Evolutionary conservation across 495 filamentous ascomycete genomes (phyloP).

Genomic region (Aeminium ludgeri): DNA sequence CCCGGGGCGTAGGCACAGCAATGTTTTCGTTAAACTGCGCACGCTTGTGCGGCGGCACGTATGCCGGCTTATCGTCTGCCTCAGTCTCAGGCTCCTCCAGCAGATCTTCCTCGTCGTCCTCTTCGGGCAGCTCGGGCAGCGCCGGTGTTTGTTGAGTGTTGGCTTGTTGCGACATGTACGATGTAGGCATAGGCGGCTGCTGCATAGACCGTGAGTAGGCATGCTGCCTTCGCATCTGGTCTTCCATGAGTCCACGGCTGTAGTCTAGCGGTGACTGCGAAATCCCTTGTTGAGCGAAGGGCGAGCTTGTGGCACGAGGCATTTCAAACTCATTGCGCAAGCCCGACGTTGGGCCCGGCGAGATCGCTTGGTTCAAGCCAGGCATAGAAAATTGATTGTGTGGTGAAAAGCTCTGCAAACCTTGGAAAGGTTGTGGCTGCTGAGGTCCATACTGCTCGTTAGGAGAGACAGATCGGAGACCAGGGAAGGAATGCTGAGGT

Average conservation of each 20-base stretch:
- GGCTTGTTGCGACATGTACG: slow-evolving; percentile 31
- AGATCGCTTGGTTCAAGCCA: slow-evolving; percentile 3
- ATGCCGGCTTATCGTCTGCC: slow-evolving; percentile 1
- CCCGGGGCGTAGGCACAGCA: slow-evolving; percentile 47
- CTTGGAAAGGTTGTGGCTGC: neutral
- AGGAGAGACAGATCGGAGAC: neutral
- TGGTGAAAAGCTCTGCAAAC: slow-evolving; percentile 9
- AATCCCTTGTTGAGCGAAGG: slow-evolving; percentile 10
- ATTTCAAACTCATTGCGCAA: slow-evolving; percentile 3
- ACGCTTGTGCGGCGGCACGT: slow-evolving; percentile 17
- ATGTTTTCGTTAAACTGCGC: slow-evolving; percentile 36
- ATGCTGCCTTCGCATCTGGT: slow-evolving; percentile 6
- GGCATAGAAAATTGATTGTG: slow-evolving; percentile 18
- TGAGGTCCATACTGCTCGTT: too few relatives aligned
- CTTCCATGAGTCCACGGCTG: slow-evolving; percentile 3
- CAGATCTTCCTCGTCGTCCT: slow-evolving; percentile 33
- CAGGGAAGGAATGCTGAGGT: neutral
- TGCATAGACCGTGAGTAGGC: slow-evolving; percentile 25
- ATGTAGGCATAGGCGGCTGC: slow-evolving; percentile 4
- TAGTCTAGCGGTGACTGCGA: slow-evolving; percentile 10
- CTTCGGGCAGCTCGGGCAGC: slow-evolving; percentile 35
- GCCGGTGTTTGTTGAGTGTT: slow-evolving; percentile 41
- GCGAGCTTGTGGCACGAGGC: slow-evolving; percentile 8
- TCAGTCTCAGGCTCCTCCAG: slow-evolving; percentile 30
- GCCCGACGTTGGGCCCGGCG: slow-evolving; percentile 5